These are phyloP conservation scores for Platanthera zijinensis DNA, from an alignment of 106 monocot genomes.

Conservation along the genomic window DNA sequence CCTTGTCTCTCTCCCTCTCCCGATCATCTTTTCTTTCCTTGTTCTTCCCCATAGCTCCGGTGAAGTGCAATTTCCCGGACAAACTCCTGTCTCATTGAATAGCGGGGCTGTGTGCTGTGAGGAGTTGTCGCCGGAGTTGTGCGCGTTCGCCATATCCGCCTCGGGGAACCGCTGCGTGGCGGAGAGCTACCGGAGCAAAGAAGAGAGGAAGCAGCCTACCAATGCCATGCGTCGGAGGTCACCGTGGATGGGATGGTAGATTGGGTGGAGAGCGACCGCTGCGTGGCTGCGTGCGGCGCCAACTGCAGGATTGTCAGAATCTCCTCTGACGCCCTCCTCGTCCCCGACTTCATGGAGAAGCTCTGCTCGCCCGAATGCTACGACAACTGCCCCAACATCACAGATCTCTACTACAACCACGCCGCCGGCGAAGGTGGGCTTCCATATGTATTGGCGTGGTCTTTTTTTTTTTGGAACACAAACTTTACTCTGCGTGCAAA, in stretches of 20 bases:
- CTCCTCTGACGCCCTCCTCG: conserved; percentile 59
- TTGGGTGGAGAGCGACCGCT: conserved; percentile 65
- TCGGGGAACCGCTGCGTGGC: conserved; percentile 55
- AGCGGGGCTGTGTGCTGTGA: conserved; percentile 55
- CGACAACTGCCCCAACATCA: conserved; percentile 60
- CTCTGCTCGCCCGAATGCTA: conserved; percentile 62
- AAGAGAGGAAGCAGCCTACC: conserved; percentile 23
- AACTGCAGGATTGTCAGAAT: conserved; percentile 48
- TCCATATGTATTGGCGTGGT: not conserved
- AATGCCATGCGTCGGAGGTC: conserved; percentile 64
- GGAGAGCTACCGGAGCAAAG: conserved; percentile 34
- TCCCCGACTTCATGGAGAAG: conserved; percentile 26
- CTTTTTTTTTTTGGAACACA: no score
- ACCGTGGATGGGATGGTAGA: conserved; percentile 35
- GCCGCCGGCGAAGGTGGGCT: conserved; percentile 64
- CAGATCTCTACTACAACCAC: conserved; percentile 75
- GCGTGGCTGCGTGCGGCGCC: conserved; percentile 59
- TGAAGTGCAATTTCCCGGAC: no score
- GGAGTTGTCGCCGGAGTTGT: conserved; percentile 57
- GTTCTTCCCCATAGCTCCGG: no score
- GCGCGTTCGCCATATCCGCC: conserved; percentile 70
- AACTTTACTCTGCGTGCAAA: no score
- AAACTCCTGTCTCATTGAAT: no score
- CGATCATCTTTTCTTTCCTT: no score
- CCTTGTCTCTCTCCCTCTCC: no score